Percentiles rank a stretch among this genome's conserved stretches.
Conservation (phyloP, 768 basidiomycete species). For the Pleurotus tuber-regium region DNA sequence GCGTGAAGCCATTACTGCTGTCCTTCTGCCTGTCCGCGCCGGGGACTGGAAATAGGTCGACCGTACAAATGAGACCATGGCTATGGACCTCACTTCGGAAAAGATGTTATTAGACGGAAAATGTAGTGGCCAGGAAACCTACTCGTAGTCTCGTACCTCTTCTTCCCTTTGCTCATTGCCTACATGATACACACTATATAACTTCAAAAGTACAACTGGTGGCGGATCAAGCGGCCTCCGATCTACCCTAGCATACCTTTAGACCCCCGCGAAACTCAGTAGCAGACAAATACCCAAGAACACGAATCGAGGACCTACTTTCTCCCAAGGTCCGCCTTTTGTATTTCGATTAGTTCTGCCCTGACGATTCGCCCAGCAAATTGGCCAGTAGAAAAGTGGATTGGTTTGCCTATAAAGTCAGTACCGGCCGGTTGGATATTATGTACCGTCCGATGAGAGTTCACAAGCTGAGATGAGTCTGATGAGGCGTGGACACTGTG, state of each 20-base stretch:
- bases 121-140: conserved; percentile 16
- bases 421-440: conserved; percentile 6
- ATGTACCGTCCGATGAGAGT: neutral
- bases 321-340: conserved; percentile 66
- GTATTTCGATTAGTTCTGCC: conserved; percentile 54
- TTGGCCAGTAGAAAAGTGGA: conserved; percentile 56
- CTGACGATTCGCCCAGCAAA: conserved; percentile 58
- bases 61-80: conserved; percentile 73
- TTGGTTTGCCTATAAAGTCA: conserved; percentile 45
- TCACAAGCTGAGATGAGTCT: neutral
- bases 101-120: conserved; percentile 10
- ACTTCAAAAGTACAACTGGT: conserved; percentile 52
- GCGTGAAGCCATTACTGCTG: neutral
- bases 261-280: neutral
- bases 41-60: conserved; percentile 70
- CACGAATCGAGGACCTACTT: conserved; percentile 43
- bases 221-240: conserved; percentile 66
- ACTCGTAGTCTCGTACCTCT: conserved; percentile 50
- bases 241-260: conserved; percentile 60
- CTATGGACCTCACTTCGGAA: conserved; percentile 55
- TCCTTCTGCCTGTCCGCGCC: conserved; percentile 14
- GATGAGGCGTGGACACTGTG: neutral
- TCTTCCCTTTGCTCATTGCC: conserved; percentile 40
- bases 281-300: conserved; percentile 8
- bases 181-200: conserved; percentile 44